Percentiles rank a stretch among this genome's conserved stretches.
Conservation (phyloP, 2,329 filamentous ascomycete genomes). For the Ambrosiella cleistominuta region DNA sequence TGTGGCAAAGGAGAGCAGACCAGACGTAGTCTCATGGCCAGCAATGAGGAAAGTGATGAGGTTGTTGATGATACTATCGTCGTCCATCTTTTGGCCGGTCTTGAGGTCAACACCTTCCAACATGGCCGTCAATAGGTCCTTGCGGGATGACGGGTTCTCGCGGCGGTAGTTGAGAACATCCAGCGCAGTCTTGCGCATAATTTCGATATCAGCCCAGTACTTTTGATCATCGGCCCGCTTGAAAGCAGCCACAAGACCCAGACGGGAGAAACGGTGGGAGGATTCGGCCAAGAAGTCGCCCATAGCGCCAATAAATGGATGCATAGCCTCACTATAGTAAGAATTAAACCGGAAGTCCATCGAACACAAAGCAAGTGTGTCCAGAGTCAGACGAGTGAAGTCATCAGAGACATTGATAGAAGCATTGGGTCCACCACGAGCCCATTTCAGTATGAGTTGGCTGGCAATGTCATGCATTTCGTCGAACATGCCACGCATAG, state of each 20-base stretch:
- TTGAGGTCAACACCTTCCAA: slow-evolving; percentile 47
- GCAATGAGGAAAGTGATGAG: slow-evolving; percentile 58
- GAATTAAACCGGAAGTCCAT: slow-evolving; percentile 61
- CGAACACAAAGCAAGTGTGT: slow-evolving; percentile 53
- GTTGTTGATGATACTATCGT: slow-evolving; percentile 48
- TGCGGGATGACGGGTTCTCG: slow-evolving; percentile 35
- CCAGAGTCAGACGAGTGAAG: slow-evolving; percentile 55
- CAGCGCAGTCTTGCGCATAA: slow-evolving; percentile 35
- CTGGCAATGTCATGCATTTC: slow-evolving; percentile 51
- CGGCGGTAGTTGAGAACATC: slow-evolving; percentile 44
- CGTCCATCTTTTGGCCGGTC: slow-evolving; percentile 46
- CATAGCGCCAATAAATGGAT: slow-evolving; percentile 56
- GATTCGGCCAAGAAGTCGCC: slow-evolving; percentile 41
- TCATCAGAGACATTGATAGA: slow-evolving; percentile 46
- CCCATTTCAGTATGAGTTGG: slow-evolving; percentile 52
- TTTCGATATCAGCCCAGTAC: slow-evolving; percentile 35
- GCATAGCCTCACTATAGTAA: slow-evolving; percentile 50
- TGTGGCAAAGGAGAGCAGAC: slow-evolving; percentile 46
- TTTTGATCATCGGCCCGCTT: slow-evolving; percentile 31
- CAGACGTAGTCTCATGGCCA: slow-evolving; percentile 55
- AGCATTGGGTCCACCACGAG: slow-evolving; percentile 38
- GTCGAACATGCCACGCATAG: slow-evolving; percentile 50
- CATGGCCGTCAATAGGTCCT: slow-evolving; percentile 55
- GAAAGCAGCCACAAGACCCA: slow-evolving; percentile 28
- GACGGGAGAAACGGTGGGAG: slow-evolving; percentile 30